A percentile compares a stretch with the other conserved stretches of the same genome.
Conservation (phyloP, 768 basidiomycete species). For the Hericium coralloides region DNA sequence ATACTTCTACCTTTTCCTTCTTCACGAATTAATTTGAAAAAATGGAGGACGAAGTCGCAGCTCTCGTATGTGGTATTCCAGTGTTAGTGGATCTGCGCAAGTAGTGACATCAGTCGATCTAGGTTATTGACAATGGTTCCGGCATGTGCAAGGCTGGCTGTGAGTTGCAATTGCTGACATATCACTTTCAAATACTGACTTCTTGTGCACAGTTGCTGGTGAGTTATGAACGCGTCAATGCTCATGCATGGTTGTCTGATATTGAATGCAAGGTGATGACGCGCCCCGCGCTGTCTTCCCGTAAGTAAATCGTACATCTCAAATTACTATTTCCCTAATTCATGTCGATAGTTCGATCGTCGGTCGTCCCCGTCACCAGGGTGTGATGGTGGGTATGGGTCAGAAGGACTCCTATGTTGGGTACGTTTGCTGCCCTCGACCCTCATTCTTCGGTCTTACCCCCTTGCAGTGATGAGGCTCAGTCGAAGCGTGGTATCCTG, state of each 20-base stretch:
- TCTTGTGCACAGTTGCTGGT: conserved; percentile 65
- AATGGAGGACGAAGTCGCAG: conserved; percentile 64
- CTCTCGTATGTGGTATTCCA: conserved; percentile 29
- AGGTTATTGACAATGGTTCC: conserved; percentile 92
- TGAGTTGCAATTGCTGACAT: conserved; percentile 32
- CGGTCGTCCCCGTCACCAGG: conserved; percentile 89
- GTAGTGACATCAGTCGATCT: background rate
- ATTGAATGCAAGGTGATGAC: conserved; percentile 70
- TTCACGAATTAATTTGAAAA: conserved; percentile 10
- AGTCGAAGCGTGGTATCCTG: conserved; percentile 92
- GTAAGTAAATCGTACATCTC: conserved; percentile 37
- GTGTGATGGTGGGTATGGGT: conserved; percentile 96
- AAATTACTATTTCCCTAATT: conserved; percentile 5
- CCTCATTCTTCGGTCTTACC: conserved; percentile 1
- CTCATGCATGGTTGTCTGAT: background rate
- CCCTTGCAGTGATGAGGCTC: conserved; percentile 68
- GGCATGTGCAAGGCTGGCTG: conserved; percentile 99
- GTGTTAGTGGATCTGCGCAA: background rate
- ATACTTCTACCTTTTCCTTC: background rate
- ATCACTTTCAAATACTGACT: conserved; percentile 49
- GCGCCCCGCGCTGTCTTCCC: conserved; percentile 95
- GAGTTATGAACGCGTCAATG: background rate
- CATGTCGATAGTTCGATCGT: conserved; percentile 64
- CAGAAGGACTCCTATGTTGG: conserved; percentile 96
- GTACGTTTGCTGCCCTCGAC: conserved; percentile 33